Evolutionary conservation across 176 grass and related monocot species (phyloP), one percentile per base, ranked within the genome.

Genomic region (Oryza rufipogon): DNA sequence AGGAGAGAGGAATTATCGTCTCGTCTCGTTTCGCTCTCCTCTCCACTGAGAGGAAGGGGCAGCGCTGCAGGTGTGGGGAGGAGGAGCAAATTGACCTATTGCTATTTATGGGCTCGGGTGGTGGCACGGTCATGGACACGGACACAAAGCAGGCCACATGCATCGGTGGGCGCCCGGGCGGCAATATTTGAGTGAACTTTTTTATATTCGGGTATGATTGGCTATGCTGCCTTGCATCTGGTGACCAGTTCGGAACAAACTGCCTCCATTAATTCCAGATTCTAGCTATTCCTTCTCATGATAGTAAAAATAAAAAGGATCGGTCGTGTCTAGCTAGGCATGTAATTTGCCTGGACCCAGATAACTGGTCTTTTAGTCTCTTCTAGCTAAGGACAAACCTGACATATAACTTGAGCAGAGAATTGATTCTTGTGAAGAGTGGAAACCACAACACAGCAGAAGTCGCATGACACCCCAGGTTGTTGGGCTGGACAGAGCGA

Each of bases 31-130:
- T 36, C 34, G 34, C 49, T 52, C 49, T 4, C 7, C 54, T 23
- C 58, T 23, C 58, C 19, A n/a, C 58, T 23, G 58, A 38, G 33
- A 36, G 34, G 4, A 9, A 15, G 13, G 47, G 33, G 33, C 33
- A 34, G 11, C 45, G 14, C 15, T 17, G 51, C 54, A 10, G 56
- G 19, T 60, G 56, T 20, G 72, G 44, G 15, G 49, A 36, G 80
- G n/a, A 34, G 48, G 39, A 74, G 48, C 80, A 44, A 74, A 22
- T 77, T 90, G 80, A 79, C 78, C 2, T 4, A 75, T 14, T 83
- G 80, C 84, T 87, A 79, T 83, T 52, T 87, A 83, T 87, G 80
- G 68, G 28, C 71, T 67, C 11, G 73, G 33, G 87, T 39, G 46
- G 28, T 83, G 82, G 73, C 73, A 51, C 8, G 22, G 75, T 17